These are phyloP conservation scores for Staphylotrichum longicolle DNA, from an alignment of 495 filamentous ascomycete genomes.

Conservation along the genomic window DNA sequence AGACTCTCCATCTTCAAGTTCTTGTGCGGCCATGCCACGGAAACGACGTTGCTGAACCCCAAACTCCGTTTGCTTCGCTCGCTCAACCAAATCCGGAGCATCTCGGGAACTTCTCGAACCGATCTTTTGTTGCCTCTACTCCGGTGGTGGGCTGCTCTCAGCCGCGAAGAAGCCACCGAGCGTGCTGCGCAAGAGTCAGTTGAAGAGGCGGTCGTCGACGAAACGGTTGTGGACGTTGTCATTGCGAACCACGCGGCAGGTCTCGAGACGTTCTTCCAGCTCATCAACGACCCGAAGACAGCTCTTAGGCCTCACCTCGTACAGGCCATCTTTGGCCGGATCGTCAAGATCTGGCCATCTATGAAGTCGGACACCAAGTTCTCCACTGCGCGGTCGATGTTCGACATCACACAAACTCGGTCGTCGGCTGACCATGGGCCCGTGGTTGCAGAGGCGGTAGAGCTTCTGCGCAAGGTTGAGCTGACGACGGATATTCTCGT, in stretches of 20 bases:
- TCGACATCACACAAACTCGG: conserved; percentile 42
- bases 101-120: conserved; percentile 62
- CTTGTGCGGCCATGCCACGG: conserved; percentile 67
- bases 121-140: conserved; percentile 69
- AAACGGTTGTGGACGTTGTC: conserved; percentile 59
- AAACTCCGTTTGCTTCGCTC: conserved; percentile 68
- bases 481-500: conserved; percentile 68
- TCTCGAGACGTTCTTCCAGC: conserved; percentile 55
- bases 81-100: conserved; percentile 67
- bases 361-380: conserved; percentile 63
- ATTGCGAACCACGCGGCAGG: conserved; percentile 66
- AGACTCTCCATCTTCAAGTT: conserved; percentile 68
- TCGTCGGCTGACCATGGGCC: conserved; percentile 25
- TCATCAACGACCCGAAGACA: conserved; percentile 50
- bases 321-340: conserved; percentile 59
- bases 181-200: conserved; percentile 56
- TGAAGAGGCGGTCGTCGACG: conserved; percentile 56
- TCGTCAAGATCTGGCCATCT: conserved; percentile 67
- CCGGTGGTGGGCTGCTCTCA: conserved; percentile 58
- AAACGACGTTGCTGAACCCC: conserved; percentile 62
- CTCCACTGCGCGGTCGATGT: conserved; percentile 57
- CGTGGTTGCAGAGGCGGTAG: conserved; percentile 56
- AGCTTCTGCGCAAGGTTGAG: conserved; percentile 64
- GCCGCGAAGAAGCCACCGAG: conserved; percentile 36
- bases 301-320: conserved; percentile 51